These are phyloP conservation scores for Colletotrichum acutatum DNA, from an alignment of 2,329 filamentous ascomycete species.

Conservation along the genomic window DNA sequence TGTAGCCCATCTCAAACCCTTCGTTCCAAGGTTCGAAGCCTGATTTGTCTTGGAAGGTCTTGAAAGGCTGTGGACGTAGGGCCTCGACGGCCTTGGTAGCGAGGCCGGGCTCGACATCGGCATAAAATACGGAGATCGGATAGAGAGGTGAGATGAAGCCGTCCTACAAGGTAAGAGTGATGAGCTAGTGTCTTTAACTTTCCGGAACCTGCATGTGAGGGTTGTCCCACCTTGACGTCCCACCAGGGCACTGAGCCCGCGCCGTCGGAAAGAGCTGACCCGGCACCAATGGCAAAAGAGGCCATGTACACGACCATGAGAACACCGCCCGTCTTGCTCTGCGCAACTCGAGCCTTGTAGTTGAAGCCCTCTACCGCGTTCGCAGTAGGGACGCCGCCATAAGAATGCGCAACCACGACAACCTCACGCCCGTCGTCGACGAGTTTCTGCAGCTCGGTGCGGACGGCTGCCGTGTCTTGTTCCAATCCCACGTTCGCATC, in stretches of 20 bases:
- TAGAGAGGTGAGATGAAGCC: slow-evolving; percentile 3
- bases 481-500: slow-evolving; percentile 38
- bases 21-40: slow-evolving; percentile 42
- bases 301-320: slow-evolving; percentile 48
- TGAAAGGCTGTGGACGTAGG: slow-evolving; percentile 1
- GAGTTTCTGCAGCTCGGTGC: slow-evolving; percentile 40
- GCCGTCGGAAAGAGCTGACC: slow-evolving; percentile 37
- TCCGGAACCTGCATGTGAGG: too few species aligned
- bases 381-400: slow-evolving; percentile 51
- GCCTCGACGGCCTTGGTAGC: slow-evolving; percentile 32
- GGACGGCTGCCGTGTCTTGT: slow-evolving; percentile 46
- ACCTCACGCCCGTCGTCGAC: slow-evolving; percentile 50
- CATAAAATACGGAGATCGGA: slow-evolving; percentile 37
- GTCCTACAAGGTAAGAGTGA: slow-evolving; percentile 9
- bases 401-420: slow-evolving; percentile 54
- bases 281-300: slow-evolving; percentile 43
- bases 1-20: slow-evolving; percentile 40
- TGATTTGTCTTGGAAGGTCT: slow-evolving; percentile 37
- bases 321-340: slow-evolving; percentile 50
- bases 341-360: slow-evolving; percentile 43
- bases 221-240: slow-evolving; percentile 36
- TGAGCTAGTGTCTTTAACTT: slow-evolving; percentile 16
- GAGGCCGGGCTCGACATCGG: slow-evolving; percentile 35
- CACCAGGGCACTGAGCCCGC: slow-evolving; percentile 40
- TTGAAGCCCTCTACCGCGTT: slow-evolving; percentile 49